Percentiles rank a stretch among this genome's conserved stretches.
Conservation (phyloP, 108 stramenopile species). For the Aurantiochytrium sp. region DNA sequence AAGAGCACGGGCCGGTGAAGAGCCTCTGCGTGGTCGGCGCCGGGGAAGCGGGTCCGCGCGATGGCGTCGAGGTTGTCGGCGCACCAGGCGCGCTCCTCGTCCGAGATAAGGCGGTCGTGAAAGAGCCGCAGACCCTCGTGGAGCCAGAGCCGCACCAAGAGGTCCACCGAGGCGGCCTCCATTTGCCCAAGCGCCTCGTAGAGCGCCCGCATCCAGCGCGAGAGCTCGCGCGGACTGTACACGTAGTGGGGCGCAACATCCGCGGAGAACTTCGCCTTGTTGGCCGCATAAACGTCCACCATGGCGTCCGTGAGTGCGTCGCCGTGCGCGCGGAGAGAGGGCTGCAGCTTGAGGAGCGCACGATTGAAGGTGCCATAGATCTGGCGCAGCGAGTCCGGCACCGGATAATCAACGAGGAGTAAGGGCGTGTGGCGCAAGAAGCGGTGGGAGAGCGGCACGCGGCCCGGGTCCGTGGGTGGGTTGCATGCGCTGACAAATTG, state of each 20-base stretch:
- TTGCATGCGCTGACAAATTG: constrained; percentile 79
- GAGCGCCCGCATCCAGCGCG: constrained; percentile 92
- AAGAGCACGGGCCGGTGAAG: constrained; percentile 84
- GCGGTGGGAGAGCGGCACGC: constrained; percentile 77
- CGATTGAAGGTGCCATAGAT: constrained; percentile 92
- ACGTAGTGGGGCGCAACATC: constrained; percentile 91
- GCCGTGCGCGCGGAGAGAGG: constrained; percentile 78
- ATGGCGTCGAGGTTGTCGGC: constrained; percentile 65
- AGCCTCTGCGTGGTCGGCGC: constrained; percentile 70
- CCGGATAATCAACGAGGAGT: constrained; percentile 93
- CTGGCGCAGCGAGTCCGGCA: constrained; percentile 78
- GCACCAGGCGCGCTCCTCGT: constrained; percentile 84
- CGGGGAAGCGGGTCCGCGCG: constrained; percentile 68
- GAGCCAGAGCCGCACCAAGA: constrained; percentile 89
- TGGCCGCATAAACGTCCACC: constrained; percentile 88
- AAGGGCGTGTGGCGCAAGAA: constrained; percentile 93
- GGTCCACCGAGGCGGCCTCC: constrained; percentile 64
- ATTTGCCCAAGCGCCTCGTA: constrained; percentile 76
- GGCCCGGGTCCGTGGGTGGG: constrained; percentile 95
- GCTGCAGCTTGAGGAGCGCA: constrained; percentile 89
- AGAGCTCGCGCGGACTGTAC: constrained; percentile 95
- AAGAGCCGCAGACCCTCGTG: constrained; percentile 95
- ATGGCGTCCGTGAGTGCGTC: constrained; percentile 89
- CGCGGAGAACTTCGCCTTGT: constrained; percentile 77
- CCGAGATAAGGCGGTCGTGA: constrained; percentile 81